Conservation (phyloP, 805 yeast genomes). For the Schwanniomyces polymorphus region DNA sequence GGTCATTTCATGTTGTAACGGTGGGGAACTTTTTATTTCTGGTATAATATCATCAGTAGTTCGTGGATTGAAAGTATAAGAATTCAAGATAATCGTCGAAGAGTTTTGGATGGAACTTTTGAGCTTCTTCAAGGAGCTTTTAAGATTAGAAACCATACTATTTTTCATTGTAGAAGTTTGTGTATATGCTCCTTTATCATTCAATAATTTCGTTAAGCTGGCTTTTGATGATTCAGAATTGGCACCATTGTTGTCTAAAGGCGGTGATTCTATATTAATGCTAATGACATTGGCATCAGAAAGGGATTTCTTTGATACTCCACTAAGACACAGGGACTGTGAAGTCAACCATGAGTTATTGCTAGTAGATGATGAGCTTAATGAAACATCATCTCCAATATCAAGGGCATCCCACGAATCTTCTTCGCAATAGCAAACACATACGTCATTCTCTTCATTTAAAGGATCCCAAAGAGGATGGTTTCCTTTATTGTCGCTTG, state of each 20-base stretch:
- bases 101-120: constrained; percentile 5
- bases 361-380: background rate
- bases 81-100: constrained; percentile 1
- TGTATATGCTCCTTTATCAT: background rate
- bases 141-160: constrained; percentile 11
- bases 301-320: constrained; percentile 5
- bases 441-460: background rate
- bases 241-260: background rate
- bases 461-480: constrained; percentile 3
- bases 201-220: constrained; percentile 5
- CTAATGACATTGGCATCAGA: constrained; percentile 5
- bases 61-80: constrained; percentile 9
- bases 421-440: background rate
- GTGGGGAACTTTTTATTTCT: background rate
- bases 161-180: background rate
- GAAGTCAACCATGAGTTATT: background rate
- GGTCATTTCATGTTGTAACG: constrained; percentile 10
- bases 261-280: background rate
- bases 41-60: constrained; percentile 16
- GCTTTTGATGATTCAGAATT: constrained; percentile 4
- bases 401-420: background rate
- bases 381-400: background rate
- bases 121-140: constrained; percentile 11
- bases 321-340: background rate
- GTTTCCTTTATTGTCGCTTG: background rate